Evolutionary conservation across 192 early-diverging fungal genomes (phyloP).

Genomic region (Podila clonocystis): DNA sequence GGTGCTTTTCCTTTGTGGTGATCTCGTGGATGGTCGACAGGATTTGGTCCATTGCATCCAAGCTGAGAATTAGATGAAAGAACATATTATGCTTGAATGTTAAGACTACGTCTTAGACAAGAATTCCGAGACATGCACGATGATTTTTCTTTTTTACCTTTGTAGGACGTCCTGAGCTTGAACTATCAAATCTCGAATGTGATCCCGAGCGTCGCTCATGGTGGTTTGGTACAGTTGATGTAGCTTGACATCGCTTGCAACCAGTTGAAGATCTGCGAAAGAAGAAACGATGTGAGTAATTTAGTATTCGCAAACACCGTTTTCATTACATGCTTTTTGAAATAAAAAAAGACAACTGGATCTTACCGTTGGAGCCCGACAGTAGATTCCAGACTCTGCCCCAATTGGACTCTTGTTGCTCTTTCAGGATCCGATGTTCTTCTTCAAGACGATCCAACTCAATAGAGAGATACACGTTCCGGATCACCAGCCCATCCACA

Average conservation of each 20-base stretch:
- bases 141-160: constrained; percentile 10
- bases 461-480: constrained; percentile 54
- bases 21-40: constrained; percentile 57
- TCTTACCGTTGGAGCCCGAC: not conserved
- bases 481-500: constrained; percentile 62
- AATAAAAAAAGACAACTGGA: too few relatives aligned
- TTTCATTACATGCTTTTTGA: too few relatives aligned
- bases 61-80: constrained; percentile 11
- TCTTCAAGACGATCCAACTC: constrained; percentile 40
- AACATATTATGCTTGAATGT: not conserved
- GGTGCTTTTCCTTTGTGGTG: constrained; percentile 47
- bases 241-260: constrained; percentile 9
- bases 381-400: not conserved
- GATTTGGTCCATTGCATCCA: constrained; percentile 52
- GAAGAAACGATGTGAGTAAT: not conserved
- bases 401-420: not conserved
- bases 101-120: not conserved
- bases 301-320: not conserved
- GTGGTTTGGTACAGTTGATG: constrained; percentile 22
- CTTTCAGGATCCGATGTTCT: constrained; percentile 37
- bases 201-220: constrained; percentile 29
- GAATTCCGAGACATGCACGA: not conserved
- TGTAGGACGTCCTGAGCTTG: constrained; percentile 35
- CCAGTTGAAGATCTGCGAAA: constrained; percentile 7
- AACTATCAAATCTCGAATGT: constrained; percentile 40